Evolutionary conservation across 306 rosid genomes (phyloP), one percentile per base, ranked within the genome.

Genomic region (Quercus parvula): DNA sequence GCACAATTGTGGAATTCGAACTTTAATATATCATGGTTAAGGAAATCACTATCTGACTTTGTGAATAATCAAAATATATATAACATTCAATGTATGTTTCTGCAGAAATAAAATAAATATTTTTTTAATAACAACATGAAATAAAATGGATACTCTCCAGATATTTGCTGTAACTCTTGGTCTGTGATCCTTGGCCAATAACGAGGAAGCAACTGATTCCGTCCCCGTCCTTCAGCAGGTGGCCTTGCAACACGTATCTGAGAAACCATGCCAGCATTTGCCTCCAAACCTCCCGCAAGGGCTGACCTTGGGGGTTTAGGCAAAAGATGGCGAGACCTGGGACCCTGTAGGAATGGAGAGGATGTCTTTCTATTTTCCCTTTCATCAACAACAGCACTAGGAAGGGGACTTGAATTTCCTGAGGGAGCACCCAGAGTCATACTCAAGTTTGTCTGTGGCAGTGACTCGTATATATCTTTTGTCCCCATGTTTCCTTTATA

Each of bases 111-210:
- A 71, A 49, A 54, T 66, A 79, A 67, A 14, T 35, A 77, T 41
- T 78, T 57, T 64, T 74, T 52, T 56, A 70, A 51, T 44, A 62
- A 81, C 55, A 78, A 85, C 75, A 8, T 19, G 63, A 83, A 8
- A 35, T 10, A 73, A 56, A 57, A 62, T 75, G 99, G 99, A 95
- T 95, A 95, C 99, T 89, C 92, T 89, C 98, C 99, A 64, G 98
- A 93, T 87, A 95, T 89, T 84, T 95, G 99, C 79, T 93, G 99
- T 62, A 95, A 82, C 82, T 95, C 99, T 79, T 95, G 99, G 79
- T 95, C 99, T 5, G 99, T 95, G 77, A 95, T 95, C 81, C 98
- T 89, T 74, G 99, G 99, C 99, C 99, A 95, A 81, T 95, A 95
- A 57, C 99, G 98, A 44, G 99, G 99, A 84, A 95, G 99, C 71